Percentiles rank a stretch among this genome's conserved stretches.
These are phyloP conservation scores for Candida qinlingensis DNA, from an alignment of 805 yeast species.

Conservation along the genomic window DNA sequence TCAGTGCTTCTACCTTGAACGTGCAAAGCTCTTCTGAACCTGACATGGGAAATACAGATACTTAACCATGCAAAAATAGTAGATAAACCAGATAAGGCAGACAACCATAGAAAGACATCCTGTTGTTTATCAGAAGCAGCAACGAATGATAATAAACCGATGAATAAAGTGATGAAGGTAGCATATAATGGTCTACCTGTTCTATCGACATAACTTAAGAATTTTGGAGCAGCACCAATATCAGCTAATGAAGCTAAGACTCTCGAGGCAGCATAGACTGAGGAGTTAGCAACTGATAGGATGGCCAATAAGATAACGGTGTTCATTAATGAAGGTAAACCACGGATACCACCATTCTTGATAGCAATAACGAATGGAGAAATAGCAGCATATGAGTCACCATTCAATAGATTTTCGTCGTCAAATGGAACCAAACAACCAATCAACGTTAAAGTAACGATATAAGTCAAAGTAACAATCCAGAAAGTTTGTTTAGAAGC, in stretches of 20 bases:
- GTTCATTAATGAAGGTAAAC: constrained; percentile 60
- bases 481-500: constrained; percentile 46
- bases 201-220: constrained; percentile 56
- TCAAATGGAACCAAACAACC: constrained; percentile 69
- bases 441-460: constrained; percentile 49
- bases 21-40: constrained; percentile 59
- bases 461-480: constrained; percentile 57
- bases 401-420: constrained; percentile 41
- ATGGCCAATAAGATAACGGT: constrained; percentile 65
- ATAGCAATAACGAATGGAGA: constrained; percentile 80
- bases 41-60: constrained; percentile 52
- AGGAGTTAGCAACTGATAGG: constrained; percentile 66
- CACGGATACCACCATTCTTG: constrained; percentile 54
- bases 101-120: constrained; percentile 58
- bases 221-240: constrained; percentile 56
- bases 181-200: constrained; percentile 64
- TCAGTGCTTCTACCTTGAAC: constrained; percentile 57
- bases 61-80: constrained; percentile 61
- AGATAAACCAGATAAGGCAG: constrained; percentile 59
- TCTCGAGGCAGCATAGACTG: constrained; percentile 68
- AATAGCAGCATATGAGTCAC: constrained; percentile 55
- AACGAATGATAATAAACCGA: constrained; percentile 57
- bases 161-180: constrained; percentile 40
- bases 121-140: constrained; percentile 48
- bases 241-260: constrained; percentile 58